These are phyloP conservation scores for Clarireedia sp. DNA, from an alignment of 2,329 filamentous ascomycete species.

Conservation along the genomic window DNA sequence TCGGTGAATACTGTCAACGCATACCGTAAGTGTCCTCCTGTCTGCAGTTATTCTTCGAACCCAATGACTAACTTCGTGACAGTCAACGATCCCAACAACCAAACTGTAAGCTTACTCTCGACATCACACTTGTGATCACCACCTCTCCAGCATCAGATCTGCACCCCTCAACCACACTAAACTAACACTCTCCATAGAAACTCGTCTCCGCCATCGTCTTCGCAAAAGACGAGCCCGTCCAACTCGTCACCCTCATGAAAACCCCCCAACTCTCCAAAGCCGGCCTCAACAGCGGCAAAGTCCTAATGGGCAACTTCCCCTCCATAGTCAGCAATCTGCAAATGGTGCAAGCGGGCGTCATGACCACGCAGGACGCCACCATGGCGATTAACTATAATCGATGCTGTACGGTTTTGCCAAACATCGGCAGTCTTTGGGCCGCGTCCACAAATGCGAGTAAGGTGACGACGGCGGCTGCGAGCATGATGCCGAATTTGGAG, in stretches of 20 bases:
- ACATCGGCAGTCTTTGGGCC: slow-evolving; percentile 12
- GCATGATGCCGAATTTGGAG: slow-evolving; percentile 11
- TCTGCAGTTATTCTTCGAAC: neutral
- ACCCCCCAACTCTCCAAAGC: slow-evolving; percentile 6
- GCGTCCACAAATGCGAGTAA: slow-evolving; percentile 12
- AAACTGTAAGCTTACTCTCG: neutral
- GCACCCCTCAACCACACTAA: neutral
- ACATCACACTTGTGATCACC: neutral
- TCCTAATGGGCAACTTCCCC: slow-evolving; percentile 18
- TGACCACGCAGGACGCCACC: slow-evolving; percentile 14
- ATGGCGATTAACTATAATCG: slow-evolving; percentile 16
- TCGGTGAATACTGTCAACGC: slow-evolving; percentile 16
- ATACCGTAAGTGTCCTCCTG: slow-evolving; percentile 8
- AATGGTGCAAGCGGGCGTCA: slow-evolving; percentile 10
- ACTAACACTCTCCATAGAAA: slow-evolving; percentile 8
- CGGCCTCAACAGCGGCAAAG: slow-evolving; percentile 12
- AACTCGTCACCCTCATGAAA: slow-evolving; percentile 16
- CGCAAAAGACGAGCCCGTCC: slow-evolving; percentile 15
- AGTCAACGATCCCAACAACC: slow-evolving; percentile 8
- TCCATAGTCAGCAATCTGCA: slow-evolving; percentile 15
- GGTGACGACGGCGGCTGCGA: neutral
- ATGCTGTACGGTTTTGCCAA: slow-evolving; percentile 16
- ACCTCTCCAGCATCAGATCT: neutral
- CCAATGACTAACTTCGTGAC: neutral
- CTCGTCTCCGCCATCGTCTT: slow-evolving; percentile 13